phyloP scores from a whole-genome alignment of 371 early-diverging fungal genomes.

The Haplosporangium sp. region DNA sequence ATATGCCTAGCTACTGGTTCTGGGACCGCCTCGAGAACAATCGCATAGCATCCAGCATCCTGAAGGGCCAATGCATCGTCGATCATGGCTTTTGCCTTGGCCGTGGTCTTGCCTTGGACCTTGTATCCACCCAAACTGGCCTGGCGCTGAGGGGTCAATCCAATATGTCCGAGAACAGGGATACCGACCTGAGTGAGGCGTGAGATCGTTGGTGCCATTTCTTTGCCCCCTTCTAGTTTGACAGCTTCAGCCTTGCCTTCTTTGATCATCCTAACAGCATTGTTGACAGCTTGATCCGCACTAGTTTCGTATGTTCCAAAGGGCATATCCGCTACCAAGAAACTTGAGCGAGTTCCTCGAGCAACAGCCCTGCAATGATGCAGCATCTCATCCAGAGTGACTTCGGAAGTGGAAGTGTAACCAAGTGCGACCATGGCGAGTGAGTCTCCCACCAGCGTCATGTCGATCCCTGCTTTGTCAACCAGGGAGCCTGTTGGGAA shows the following conservation, averaged over 20 bases:
- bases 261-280: slow-evolving; percentile 82
- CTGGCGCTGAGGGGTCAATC: slow-evolving; percentile 93
- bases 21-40: slow-evolving; percentile 94
- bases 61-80: slow-evolving; percentile 91
- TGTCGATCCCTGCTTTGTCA: slow-evolving; percentile 87
- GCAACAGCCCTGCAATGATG: slow-evolving; percentile 93
- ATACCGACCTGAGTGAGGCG: slow-evolving; percentile 85
- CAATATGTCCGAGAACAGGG: slow-evolving; percentile 94
- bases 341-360: slow-evolving; percentile 80
- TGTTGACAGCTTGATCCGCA: slow-evolving; percentile 78
- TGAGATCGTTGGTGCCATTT: slow-evolving; percentile 80
- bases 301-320: slow-evolving; percentile 91
- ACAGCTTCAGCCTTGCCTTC: slow-evolving; percentile 95
- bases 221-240: slow-evolving; percentile 93
- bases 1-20: slow-evolving; percentile 85
- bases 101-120: slow-evolving; percentile 91
- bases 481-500: slow-evolving; percentile 90
- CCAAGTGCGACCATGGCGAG: slow-evolving; percentile 97
- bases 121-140: slow-evolving; percentile 89
- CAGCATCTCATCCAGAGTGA: slow-evolving; percentile 95
- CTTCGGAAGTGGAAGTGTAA: slow-evolving; percentile 82
- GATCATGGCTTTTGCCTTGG: slow-evolving; percentile 75
- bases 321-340: slow-evolving; percentile 90
- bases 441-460: slow-evolving; percentile 94
- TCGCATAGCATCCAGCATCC: slow-evolving; percentile 88